Percentiles rank a stretch among this genome's conserved stretches.
phyloP scores from a whole-genome alignment of 2,329 filamentous ascomycete species.

The Colletotrichum lindemuthianum region DNA sequence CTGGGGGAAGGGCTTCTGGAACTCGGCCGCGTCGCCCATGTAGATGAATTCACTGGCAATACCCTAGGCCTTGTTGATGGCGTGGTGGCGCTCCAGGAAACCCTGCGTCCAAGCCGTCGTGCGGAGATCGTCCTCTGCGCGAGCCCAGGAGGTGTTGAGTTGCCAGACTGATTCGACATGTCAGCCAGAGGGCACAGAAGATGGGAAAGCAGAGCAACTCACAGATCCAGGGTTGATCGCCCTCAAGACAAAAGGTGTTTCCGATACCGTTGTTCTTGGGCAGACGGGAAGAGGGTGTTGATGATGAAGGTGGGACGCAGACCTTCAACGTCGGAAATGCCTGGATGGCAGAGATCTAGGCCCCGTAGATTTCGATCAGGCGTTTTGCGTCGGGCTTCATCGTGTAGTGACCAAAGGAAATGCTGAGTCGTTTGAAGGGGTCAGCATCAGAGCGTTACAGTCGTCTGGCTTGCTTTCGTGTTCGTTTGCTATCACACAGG shows the following conservation, averaged over 20 bases:
- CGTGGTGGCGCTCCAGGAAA: conserved; percentile 44
- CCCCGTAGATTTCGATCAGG: conserved; percentile 45
- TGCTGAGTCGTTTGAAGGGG: conserved; percentile 35
- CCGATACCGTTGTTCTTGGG: conserved; percentile 49
- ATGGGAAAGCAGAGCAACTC: neutral
- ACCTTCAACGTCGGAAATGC: conserved; percentile 47
- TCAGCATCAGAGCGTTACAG: conserved; percentile 22
- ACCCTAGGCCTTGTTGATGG: conserved; percentile 43
- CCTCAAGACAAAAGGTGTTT: conserved; percentile 49
- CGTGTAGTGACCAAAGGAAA: conserved; percentile 49
- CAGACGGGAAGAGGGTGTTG: conserved; percentile 43
- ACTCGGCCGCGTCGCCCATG: conserved; percentile 50
- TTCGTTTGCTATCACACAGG: neutral
- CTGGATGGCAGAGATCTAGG: conserved; percentile 47
- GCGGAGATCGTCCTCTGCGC: conserved; percentile 47
- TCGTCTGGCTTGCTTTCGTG: conserved; percentile 36
- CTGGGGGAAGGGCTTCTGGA: conserved; percentile 46
- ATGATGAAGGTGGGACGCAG: conserved; percentile 50
- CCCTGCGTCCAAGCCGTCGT: conserved; percentile 46
- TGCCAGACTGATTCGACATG: conserved; percentile 46
- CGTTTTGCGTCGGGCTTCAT: conserved; percentile 48
- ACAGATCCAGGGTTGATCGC: conserved; percentile 45
- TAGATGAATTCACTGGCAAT: conserved; percentile 48
- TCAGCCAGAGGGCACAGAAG: rapidly evolving
- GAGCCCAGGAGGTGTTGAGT: conserved; percentile 49